phyloP scores from a whole-genome alignment of 805 yeast genomes.

The Wickerhamomyces subpelliculosus region DNA sequence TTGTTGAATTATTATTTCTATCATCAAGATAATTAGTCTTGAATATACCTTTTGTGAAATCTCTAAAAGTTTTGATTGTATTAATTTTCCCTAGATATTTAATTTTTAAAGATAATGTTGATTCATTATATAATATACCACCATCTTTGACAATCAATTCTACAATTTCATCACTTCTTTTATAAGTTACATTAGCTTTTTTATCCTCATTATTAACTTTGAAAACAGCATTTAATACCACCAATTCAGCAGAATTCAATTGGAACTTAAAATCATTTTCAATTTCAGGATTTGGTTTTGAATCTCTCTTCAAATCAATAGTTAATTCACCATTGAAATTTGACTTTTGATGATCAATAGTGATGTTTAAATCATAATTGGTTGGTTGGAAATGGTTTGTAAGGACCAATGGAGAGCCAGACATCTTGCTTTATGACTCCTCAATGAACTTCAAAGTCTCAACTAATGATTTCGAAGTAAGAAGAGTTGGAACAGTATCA shows the following conservation, averaged over 20 bases:
- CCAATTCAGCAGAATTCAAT: conserved; percentile 30
- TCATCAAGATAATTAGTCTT: conserved; percentile 56
- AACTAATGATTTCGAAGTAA: no score
- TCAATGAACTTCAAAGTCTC: no score
- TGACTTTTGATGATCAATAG: conserved; percentile 36
- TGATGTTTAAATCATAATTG: conserved; percentile 31
- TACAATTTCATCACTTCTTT: conserved; percentile 20
- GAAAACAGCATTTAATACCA: conserved; percentile 12
- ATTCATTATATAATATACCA: background rate
- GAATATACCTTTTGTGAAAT: conserved; percentile 58
- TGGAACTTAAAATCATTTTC: conserved; percentile 19
- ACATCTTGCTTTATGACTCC: no score
- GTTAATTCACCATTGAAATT: conserved; percentile 38
- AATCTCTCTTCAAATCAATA: conserved; percentile 22
- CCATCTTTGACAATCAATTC: conserved; percentile 3
- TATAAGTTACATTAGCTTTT: conserved; percentile 31
- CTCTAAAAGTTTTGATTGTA: conserved; percentile 43
- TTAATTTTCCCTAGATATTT: conserved; percentile 46
- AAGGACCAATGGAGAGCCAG: conserved; percentile 8
- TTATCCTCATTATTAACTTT: conserved; percentile 6
- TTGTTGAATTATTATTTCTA: conserved; percentile 40
- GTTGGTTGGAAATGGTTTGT: conserved; percentile 22
- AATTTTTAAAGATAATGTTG: conserved; percentile 18
- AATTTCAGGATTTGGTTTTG: background rate
- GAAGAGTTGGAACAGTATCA: no score